phyloP scores from a whole-genome alignment of 176 grass and related monocot genomes.

The Paspalum notatum region DNA sequence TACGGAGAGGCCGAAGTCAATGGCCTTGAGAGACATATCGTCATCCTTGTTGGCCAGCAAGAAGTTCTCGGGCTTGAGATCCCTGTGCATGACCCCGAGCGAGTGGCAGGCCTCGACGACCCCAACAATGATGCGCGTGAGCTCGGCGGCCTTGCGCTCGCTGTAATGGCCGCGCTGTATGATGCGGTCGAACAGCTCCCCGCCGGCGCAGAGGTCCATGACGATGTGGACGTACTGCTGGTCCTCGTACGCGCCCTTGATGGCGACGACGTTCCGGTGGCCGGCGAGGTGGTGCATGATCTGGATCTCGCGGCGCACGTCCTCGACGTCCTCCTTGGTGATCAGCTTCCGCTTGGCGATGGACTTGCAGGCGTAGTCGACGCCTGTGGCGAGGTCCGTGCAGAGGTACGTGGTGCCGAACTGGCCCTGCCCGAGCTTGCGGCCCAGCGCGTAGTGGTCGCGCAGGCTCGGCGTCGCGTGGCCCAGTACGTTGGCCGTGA shows the following conservation, averaged over 20 bases:
- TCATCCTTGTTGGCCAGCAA: constrained; percentile 77
- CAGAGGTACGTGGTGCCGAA: constrained; percentile 96
- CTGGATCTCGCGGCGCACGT: constrained; percentile 99
- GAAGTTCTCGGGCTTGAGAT: constrained; percentile 98
- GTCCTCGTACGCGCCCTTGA: constrained; percentile 96
- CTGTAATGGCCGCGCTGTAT: constrained; percentile 93
- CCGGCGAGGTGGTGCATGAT: constrained; percentile 98
- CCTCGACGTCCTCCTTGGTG: constrained; percentile 88
- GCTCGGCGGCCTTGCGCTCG: constrained; percentile 92
- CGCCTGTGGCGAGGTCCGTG: constrained; percentile 73
- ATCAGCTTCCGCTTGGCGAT: constrained; percentile 96
- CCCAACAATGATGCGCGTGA: constrained; percentile 84
- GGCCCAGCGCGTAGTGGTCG: constrained; percentile 79
- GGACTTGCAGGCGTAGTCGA: constrained; percentile 83
- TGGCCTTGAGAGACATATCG: constrained; percentile 85
- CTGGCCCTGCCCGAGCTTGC: constrained; percentile 93
- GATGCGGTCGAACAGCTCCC: constrained; percentile 95
- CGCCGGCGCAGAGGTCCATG: constrained; percentile 93
- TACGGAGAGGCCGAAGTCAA: constrained; percentile 97
- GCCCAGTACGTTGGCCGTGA: constrained; percentile 71
- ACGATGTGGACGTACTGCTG: constrained; percentile 81
- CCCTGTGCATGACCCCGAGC: constrained; percentile 92
- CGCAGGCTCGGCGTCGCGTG: constrained; percentile 72
- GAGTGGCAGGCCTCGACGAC: constrained; percentile 96
- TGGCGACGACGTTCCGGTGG: constrained; percentile 83